These are phyloP conservation scores for Buxus sempervirens DNA, from an alignment of 164 flowering plant species.

Conservation along the genomic window DNA sequence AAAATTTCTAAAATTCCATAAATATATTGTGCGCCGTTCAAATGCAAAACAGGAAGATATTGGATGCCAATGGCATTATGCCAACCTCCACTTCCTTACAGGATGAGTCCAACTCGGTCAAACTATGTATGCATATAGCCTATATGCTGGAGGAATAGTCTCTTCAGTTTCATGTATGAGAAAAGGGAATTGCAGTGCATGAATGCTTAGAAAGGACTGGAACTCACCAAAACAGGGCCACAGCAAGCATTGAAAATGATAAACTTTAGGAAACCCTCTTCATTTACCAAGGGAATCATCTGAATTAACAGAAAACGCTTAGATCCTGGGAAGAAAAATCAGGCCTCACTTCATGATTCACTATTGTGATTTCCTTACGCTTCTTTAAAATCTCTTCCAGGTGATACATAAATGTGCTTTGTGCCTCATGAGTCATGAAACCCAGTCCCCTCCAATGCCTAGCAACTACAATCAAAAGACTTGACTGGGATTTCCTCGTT, in stretches of 20 bases:
- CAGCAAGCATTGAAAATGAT: slow-evolving; percentile 50
- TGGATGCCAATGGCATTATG: no score
- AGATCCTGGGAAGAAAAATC: slow-evolving; percentile 52
- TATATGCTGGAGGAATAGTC: no score
- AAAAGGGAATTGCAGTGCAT: no score
- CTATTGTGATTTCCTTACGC: slow-evolving; percentile 49
- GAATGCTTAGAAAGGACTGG: no score
- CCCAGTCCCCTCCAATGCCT: slow-evolving; percentile 17
- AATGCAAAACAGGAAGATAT: no score
- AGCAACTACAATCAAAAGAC: slow-evolving; percentile 19
- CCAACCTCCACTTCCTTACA: no score
- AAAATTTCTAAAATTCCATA: no score
- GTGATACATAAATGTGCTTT: slow-evolving; percentile 17
- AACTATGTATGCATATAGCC: no score
- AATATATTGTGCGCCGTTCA: no score
- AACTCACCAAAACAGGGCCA: slow-evolving; percentile 41
- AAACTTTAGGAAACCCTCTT: slow-evolving; percentile 48
- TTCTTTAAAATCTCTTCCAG: slow-evolving; percentile 49
- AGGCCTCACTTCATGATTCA: slow-evolving; percentile 40
- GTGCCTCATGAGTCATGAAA: slow-evolving; percentile 10
- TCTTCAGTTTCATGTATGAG: no score
- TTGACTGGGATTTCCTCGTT: slow-evolving; percentile 27
- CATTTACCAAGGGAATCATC: slow-evolving; percentile 34
- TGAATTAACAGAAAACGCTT: slow-evolving; percentile 37
- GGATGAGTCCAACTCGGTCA: no score